Conservation (phyloP, 345 rosid genomes). For the Psidium guajava region DNA sequence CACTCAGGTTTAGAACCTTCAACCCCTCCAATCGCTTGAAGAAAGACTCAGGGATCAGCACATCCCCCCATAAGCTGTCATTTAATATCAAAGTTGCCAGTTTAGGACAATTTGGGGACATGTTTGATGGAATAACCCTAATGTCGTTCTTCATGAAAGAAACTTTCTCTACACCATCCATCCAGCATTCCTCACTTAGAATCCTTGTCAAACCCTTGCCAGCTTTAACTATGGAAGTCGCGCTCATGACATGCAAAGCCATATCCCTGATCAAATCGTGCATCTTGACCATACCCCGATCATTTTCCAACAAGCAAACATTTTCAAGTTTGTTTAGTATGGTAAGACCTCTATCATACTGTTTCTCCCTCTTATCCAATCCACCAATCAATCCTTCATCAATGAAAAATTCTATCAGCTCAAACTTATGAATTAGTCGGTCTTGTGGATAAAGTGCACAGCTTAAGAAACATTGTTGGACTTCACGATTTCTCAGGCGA, state of each 20-base stretch:
- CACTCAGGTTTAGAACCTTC: neutral
- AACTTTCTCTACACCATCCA: neutral
- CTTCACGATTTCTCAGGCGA: neutral
- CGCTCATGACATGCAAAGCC: slow-evolving; percentile 5
- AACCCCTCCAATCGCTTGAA: neutral
- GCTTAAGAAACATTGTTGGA: slow-evolving; percentile 12
- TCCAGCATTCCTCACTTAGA: neutral
- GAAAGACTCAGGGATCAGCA: neutral
- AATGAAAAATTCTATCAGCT: slow-evolving; percentile 6
- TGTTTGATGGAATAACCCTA: neutral
- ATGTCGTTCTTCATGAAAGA: slow-evolving; percentile 1
- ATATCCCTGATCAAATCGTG: slow-evolving; percentile 18
- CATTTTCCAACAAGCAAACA: slow-evolving; percentile 8
- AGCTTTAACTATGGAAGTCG: slow-evolving; percentile 1
- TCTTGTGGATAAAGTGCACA: slow-evolving; percentile 18
- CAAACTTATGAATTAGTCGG: neutral
- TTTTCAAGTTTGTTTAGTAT: slow-evolving; percentile 8
- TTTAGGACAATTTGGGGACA: neutral
- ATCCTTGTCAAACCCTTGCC: neutral
- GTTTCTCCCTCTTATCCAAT: neutral
- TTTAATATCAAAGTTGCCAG: neutral
- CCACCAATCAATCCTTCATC: slow-evolving; percentile 10
- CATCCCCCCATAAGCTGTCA: neutral
- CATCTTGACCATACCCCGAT: slow-evolving; percentile 1
- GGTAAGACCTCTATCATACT: neutral